Evolutionary conservation across 768 basidiomycete genomes (phyloP), one percentile per base, ranked within the genome.

Genomic region (Fomitopsis pulvina): DNA sequence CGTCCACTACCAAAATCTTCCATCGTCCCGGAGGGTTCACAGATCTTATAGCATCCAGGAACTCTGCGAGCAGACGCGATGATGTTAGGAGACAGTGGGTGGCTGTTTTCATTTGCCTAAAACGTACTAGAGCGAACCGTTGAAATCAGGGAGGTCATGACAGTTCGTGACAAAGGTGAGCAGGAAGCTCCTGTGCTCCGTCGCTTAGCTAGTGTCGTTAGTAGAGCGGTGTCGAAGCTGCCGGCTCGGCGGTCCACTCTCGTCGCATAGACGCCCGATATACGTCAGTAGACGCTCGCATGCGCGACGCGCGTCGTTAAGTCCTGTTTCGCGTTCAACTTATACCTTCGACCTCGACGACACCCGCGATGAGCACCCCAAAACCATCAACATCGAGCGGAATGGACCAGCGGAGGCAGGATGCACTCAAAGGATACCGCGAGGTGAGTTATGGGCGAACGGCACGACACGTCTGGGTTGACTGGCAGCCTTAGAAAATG

Each of bases 1-100:
- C 91, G 66, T 99, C 96, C 47, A 98, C 88, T 52, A 99, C 92
- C 39, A 98, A 80, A 58, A 96, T 87, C 79, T 99, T 99, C 96
- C 96, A 99, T 77, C 81, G 73, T 51, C 80, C 81, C 18, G 86
- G 82, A 2, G 94, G 90, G 62, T 86, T 81, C 41, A 92, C 90
- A 40, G 89, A 88, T 65, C 87, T 78, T 60, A 95, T 85, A 16
- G 87, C 83, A 43, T 92, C 87, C 53, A 94, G 76, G 65, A 94
- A 92, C 63, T 87, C 92, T 94, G 60, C 6, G 24, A 20, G 51
- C 22, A 26, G 18, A n/a, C 30, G 10, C 47, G 70, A 77, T 75
- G 71, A 6, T 51, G 64, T 62, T 43, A n/a, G n/a, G n/a, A n/a
- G n/a, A n/a, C n/a, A n/a, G n/a, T n/a, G n/a, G n/a, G n/a, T n/a